Conservation (phyloP, 2,329 filamentous ascomycete species). For the Pseudophaeomoniella oleicola region DNA sequence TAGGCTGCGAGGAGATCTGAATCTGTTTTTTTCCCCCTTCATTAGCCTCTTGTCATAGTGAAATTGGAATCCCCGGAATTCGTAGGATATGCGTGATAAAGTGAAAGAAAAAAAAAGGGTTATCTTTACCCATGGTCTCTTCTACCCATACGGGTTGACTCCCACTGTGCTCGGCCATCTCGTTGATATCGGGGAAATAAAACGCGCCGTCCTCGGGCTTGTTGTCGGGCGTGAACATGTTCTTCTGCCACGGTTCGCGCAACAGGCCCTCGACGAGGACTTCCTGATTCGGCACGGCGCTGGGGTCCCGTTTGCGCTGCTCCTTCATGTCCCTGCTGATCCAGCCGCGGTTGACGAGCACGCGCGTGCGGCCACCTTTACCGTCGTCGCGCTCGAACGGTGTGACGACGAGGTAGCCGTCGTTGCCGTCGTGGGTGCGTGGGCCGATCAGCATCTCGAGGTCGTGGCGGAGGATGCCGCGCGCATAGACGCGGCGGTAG, state of each 20-base stretch:
- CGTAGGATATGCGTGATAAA: no score
- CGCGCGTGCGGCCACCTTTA: slow-evolving; percentile 40
- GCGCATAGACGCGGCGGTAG: slow-evolving; percentile 68
- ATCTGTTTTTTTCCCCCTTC: slow-evolving; percentile 32
- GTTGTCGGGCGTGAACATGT: slow-evolving; percentile 92
- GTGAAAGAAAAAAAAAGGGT: slow-evolving; percentile 3
- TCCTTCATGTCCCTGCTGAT: slow-evolving; percentile 60
- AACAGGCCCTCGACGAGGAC: slow-evolving; percentile 73
- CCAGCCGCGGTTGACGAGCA: slow-evolving; percentile 86
- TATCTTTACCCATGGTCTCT: slow-evolving; percentile 67
- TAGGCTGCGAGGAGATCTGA: slow-evolving; percentile 65
- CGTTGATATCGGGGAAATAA: slow-evolving; percentile 83
- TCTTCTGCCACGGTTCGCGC: slow-evolving; percentile 88
- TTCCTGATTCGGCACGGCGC: slow-evolving; percentile 53
- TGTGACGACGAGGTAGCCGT: slow-evolving; percentile 84
- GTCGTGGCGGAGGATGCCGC: slow-evolving; percentile 66
- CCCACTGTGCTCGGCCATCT: slow-evolving; percentile 75
- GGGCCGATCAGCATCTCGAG: slow-evolving; percentile 94
- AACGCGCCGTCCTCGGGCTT: slow-evolving; percentile 70
- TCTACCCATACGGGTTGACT: slow-evolving; percentile 91
- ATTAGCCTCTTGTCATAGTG: no score
- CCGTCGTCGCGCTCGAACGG: slow-evolving; percentile 58
- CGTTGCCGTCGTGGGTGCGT: slow-evolving; percentile 71
- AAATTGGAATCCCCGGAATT: no score
- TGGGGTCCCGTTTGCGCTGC: slow-evolving; percentile 44